A percentile compares a stretch with the other conserved stretches of the same genome.
These are phyloP conservation scores for Plasmodium vivax DNA, from an alignment of 169 alveolate genomes.

Conservation along the genomic window DNA sequence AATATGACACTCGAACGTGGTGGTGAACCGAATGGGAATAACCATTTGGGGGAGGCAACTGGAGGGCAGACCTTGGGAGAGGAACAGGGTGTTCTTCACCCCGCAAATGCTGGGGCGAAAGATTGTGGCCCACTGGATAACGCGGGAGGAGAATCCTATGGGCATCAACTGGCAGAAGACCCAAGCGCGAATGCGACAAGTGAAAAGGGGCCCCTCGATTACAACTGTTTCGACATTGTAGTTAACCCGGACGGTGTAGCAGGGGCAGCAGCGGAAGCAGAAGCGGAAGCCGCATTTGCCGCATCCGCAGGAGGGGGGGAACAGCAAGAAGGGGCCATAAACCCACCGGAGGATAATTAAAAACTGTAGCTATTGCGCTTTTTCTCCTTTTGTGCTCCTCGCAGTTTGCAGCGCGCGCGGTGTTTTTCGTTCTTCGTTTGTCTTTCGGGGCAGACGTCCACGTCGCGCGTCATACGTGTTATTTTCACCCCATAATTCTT, in stretches of 20 bases:
- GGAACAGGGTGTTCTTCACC: background rate
- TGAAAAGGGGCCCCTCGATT: constrained; percentile 1
- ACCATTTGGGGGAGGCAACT: background rate
- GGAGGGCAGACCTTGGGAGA: background rate
- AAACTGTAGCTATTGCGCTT: background rate
- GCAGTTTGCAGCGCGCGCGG: background rate
- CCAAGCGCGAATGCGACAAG: background rate
- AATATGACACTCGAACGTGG: background rate
- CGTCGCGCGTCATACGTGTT: background rate
- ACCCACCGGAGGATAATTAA: background rate
- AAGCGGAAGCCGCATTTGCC: background rate
- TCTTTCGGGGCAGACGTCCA: background rate
- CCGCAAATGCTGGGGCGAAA: background rate
- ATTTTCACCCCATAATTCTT: background rate
- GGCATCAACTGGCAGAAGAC: background rate
- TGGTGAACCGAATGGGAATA: background rate
- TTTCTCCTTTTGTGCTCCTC: background rate
- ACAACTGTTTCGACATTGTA: constrained; percentile 31
- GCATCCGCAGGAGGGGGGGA: background rate
- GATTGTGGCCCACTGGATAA: background rate
- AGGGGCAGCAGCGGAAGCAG: background rate
- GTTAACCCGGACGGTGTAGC: constrained; percentile 13
- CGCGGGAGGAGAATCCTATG: background rate
- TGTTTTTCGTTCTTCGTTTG: background rate
- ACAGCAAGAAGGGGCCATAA: background rate